Evolutionary conservation across 306 rosid genomes (phyloP).

Genomic region (Trifolium pratense): DNA sequence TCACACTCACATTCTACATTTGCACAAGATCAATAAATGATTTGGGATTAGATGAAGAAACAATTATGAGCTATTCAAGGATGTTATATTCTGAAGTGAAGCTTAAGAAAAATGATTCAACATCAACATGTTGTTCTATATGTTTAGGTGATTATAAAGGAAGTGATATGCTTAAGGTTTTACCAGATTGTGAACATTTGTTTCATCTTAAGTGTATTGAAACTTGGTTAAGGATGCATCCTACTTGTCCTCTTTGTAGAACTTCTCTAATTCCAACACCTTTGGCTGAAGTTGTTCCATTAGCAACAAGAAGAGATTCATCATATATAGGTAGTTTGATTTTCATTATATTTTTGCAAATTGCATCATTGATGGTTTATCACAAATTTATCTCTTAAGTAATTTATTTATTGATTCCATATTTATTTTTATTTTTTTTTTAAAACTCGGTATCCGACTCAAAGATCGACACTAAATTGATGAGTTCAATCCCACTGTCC

Average conservation of each 20-base stretch:
- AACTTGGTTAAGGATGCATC: slow-evolving; percentile 84
- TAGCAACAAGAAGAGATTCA: slow-evolving; percentile 62
- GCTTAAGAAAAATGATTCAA: slow-evolving; percentile 46
- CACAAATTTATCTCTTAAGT: not conserved
- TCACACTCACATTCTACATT: slow-evolving; percentile 82
- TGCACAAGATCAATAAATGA: slow-evolving; percentile 63
- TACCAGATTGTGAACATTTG: slow-evolving; percentile 83
- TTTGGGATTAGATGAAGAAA: slow-evolving; percentile 72
- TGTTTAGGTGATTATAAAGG: slow-evolving; percentile 80
- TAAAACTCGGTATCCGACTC: too few relatives aligned
- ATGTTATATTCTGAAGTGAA: slow-evolving; percentile 73
- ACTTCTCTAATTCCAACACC: slow-evolving; percentile 89
- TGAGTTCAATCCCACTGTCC: too few relatives aligned
- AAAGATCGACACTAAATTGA: too few relatives aligned
- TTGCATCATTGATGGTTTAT: not conserved
- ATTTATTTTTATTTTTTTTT: too few relatives aligned
- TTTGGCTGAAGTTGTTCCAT: slow-evolving; percentile 84
- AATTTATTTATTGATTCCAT: too few relatives aligned
- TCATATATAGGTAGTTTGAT: slow-evolving; percentile 25
- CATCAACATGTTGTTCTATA: slow-evolving; percentile 74
- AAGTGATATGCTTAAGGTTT: slow-evolving; percentile 58
- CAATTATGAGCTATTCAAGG: slow-evolving; percentile 69
- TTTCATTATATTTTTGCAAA: not conserved
- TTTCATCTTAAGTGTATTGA: slow-evolving; percentile 81
- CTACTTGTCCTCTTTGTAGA: slow-evolving; percentile 92